These are phyloP conservation scores for Hygrophila difformis DNA, from an alignment of 257 asterid genomes.

Conservation along the genomic window DNA sequence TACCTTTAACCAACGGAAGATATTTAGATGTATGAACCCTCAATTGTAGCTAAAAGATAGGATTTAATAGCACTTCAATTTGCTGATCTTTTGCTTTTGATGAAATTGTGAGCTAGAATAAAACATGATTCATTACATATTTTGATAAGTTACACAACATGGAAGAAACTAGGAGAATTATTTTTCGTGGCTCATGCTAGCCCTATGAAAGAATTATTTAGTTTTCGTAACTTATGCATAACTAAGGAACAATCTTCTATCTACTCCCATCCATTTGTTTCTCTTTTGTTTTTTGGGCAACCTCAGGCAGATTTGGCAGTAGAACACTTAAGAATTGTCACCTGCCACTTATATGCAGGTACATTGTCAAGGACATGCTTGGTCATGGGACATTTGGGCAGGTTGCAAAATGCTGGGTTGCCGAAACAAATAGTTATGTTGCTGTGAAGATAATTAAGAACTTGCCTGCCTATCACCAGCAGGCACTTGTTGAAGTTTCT, in stretches of 20 bases:
- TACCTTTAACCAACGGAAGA: no score
- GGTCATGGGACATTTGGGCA: constrained; percentile 99
- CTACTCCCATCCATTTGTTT: background rate
- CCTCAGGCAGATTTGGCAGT: background rate
- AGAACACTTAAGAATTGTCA: background rate
- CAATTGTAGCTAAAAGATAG: no score
- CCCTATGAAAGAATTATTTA: no score
- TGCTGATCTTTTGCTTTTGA: no score
- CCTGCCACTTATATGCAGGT: constrained; percentile 39
- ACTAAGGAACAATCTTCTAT: no score
- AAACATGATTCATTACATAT: background rate
- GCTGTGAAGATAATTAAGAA: constrained; percentile 97
- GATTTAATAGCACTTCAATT: no score
- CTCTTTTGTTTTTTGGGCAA: constrained; percentile 5
- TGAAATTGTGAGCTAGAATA: background rate
- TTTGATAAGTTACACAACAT: constrained; percentile 7
- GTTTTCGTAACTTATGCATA: no score
- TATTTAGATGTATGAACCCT: no score
- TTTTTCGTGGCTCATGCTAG: no score
- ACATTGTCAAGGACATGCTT: constrained; percentile 84
- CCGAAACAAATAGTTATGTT: constrained; percentile 63
- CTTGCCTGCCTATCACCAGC: constrained; percentile 97
- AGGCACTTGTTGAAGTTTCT: constrained; percentile 97
- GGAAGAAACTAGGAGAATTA: no score
- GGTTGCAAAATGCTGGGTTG: constrained; percentile 98